Percentiles rank a stretch among this genome's conserved stretches.
Conservation (phyloP, 106 monocot species). For the Iris macrosiphon region DNA sequence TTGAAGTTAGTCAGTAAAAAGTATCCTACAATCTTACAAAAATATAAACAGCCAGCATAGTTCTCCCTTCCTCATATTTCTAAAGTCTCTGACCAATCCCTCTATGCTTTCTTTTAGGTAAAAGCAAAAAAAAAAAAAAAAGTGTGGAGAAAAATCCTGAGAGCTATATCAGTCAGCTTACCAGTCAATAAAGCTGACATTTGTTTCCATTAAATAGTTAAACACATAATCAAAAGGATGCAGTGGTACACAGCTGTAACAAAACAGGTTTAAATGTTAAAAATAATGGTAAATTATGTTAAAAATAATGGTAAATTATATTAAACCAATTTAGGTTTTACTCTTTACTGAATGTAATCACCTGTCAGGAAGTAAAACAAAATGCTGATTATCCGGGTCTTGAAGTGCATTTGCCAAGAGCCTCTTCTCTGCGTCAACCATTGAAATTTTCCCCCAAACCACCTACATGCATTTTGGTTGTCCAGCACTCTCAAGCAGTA, state of each 20-base stretch:
- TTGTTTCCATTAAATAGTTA: constrained; percentile 63
- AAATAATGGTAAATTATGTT: no score
- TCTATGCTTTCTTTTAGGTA: no score
- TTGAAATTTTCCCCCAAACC: constrained; percentile 67
- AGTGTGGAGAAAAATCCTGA: no score
- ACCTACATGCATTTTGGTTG: constrained; percentile 32
- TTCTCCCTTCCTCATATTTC: no score
- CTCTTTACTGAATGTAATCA: constrained; percentile 12
- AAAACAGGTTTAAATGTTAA: constrained; percentile 6
- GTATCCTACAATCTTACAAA: no score
- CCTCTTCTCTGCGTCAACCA: constrained; percentile 78
- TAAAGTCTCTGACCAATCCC: no score
- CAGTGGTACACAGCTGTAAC: constrained; percentile 60
- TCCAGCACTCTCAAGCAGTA: no score
- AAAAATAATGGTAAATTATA: no score
- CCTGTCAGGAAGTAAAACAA: constrained; percentile 81
- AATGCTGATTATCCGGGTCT: constrained; percentile 68
- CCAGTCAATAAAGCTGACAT: constrained; percentile 75
- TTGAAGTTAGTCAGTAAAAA: no score
- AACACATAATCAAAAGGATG: constrained; percentile 66
- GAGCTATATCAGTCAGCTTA: no score
- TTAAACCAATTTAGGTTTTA: background rate
- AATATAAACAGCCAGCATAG: no score
- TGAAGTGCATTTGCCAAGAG: constrained; percentile 67
- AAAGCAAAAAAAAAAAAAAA: no score